phyloP scores from a whole-genome alignment of 2,329 filamentous ascomycete genomes.

The Lecanicillium sp. region DNA sequence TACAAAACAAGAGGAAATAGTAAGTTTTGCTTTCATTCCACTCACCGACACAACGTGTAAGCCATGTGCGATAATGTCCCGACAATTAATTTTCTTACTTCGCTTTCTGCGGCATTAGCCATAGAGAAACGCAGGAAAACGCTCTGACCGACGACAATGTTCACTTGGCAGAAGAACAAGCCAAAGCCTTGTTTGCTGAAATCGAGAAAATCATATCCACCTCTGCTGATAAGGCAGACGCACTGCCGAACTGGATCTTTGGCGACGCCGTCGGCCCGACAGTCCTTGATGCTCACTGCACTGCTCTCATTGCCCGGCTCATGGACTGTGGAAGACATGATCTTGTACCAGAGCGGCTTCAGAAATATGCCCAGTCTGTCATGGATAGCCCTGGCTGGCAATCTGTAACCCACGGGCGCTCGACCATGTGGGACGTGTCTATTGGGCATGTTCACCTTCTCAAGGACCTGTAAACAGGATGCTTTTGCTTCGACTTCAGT shows the following conservation, averaged over 20 bases:
- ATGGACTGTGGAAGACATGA: not conserved
- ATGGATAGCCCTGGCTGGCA: not conserved
- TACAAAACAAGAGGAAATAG: not conserved
- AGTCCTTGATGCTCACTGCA: not conserved
- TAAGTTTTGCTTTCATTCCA: not conserved
- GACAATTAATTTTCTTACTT: not conserved
- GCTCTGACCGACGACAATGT: not conserved
- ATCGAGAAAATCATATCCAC: not conserved
- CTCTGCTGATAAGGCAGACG: not conserved
- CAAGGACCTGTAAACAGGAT: not conserved
- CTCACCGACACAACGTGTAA: not conserved
- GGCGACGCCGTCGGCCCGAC: not conserved
- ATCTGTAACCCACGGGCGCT: not conserved
- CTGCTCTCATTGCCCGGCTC: not conserved
- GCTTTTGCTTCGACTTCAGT: not conserved
- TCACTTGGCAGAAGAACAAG: not conserved
- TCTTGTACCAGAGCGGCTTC: not conserved
- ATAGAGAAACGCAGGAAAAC: not conserved
- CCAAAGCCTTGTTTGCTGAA: not conserved
- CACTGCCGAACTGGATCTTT: not conserved
- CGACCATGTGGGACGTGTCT: not conserved
- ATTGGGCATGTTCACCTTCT: not conserved
- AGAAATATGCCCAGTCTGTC: not conserved
- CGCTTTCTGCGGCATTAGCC: not conserved
- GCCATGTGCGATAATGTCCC: not conserved